phyloP scores from a whole-genome alignment of 2,329 filamentous ascomycete genomes.

The Didymella sp. region DNA sequence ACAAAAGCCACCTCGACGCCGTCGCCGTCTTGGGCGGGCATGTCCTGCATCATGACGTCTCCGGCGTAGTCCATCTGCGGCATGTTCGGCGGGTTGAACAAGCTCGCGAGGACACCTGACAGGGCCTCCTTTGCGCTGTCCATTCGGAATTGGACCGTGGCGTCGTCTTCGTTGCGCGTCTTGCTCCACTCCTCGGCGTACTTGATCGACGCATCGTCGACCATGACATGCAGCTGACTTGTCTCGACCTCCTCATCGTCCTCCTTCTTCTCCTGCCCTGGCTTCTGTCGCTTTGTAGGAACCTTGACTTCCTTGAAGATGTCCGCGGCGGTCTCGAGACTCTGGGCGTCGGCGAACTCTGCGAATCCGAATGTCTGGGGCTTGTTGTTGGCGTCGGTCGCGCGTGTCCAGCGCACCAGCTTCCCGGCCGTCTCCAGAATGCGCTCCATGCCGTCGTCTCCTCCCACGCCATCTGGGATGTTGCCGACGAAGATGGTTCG shows the following conservation, averaged over 20 bases:
- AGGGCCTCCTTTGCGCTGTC: conserved; percentile 74
- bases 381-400: conserved; percentile 78
- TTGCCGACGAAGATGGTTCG: conserved; percentile 90
- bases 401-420: conserved; percentile 84
- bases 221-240: conserved; percentile 69
- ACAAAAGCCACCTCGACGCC: conserved; percentile 89
- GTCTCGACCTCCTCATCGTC: conserved; percentile 65
- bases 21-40: conserved; percentile 59
- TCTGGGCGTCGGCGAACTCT: conserved; percentile 90
- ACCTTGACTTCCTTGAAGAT: conserved; percentile 83
- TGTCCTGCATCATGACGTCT: conserved; percentile 73
- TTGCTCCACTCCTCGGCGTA: conserved; percentile 85
- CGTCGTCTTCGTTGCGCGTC: conserved; percentile 67
- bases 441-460: conserved; percentile 79
- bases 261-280: conserved; percentile 52
- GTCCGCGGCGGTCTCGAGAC: conserved; percentile 82
- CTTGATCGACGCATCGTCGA: conserved; percentile 82
- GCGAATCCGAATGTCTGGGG: conserved; percentile 92
- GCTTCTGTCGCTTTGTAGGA: conserved; percentile 76
- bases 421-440: conserved; percentile 79
- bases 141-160: conserved; percentile 69
- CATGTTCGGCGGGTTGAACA: conserved; percentile 69
- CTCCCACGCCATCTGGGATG: conserved; percentile 78
- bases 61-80: conserved; percentile 64
- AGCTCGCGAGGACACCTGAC: conserved; percentile 69